These are phyloP conservation scores for Trypanosoma vivax DNA, from an alignment of 208 protist species.

Conservation along the genomic window DNA sequence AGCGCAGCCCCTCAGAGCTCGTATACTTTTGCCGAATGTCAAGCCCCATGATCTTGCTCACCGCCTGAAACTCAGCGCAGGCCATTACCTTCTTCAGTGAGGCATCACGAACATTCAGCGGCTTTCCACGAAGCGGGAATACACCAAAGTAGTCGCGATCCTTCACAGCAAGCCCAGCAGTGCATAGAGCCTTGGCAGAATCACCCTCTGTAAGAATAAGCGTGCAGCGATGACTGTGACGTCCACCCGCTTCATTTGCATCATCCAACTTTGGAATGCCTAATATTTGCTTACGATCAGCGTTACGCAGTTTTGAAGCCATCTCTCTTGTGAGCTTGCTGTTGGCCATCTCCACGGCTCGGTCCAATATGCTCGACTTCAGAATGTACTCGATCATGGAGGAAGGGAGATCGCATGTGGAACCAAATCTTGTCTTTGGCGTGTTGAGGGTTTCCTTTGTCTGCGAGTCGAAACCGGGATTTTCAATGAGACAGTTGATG, in stretches of 20 bases:
- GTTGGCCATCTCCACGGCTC: slow-evolving; percentile 94
- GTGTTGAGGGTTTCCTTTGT: slow-evolving; percentile 99
- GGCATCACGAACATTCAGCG: slow-evolving; percentile 99
- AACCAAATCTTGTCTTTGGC: slow-evolving; percentile 94
- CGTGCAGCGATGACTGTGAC: slow-evolving; percentile 95
- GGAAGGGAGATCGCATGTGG: slow-evolving; percentile 91
- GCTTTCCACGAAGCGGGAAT: slow-evolving; percentile 99
- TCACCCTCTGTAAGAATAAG: slow-evolving; percentile 99
- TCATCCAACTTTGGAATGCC: slow-evolving; percentile 99
- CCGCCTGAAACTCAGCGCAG: slow-evolving; percentile 94
- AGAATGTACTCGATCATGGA: slow-evolving; percentile 94
- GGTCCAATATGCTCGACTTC: slow-evolving; percentile 94
- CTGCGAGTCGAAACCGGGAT: slow-evolving; percentile 99
- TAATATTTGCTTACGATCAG: slow-evolving; percentile 76
- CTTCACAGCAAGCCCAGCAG: slow-evolving; percentile 96
- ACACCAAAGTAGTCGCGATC: slow-evolving; percentile 99
- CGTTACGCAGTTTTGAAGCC: slow-evolving; percentile 64
- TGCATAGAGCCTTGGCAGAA: slow-evolving; percentile 97
- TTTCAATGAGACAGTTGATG: slow-evolving; percentile 99
- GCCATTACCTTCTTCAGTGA: slow-evolving; percentile 89
- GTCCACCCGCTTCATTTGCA: slow-evolving; percentile 98
- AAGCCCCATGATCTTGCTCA: slow-evolving; percentile 96
- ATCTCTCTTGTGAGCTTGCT: slow-evolving; percentile 93
- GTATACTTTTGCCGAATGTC: slow-evolving; percentile 91
- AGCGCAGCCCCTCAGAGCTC: slow-evolving; percentile 91